Evolutionary conservation across 2,329 filamentous ascomycete species (phyloP), one percentile per base, ranked within the genome.

Genomic region (Penicillium sp.): DNA sequence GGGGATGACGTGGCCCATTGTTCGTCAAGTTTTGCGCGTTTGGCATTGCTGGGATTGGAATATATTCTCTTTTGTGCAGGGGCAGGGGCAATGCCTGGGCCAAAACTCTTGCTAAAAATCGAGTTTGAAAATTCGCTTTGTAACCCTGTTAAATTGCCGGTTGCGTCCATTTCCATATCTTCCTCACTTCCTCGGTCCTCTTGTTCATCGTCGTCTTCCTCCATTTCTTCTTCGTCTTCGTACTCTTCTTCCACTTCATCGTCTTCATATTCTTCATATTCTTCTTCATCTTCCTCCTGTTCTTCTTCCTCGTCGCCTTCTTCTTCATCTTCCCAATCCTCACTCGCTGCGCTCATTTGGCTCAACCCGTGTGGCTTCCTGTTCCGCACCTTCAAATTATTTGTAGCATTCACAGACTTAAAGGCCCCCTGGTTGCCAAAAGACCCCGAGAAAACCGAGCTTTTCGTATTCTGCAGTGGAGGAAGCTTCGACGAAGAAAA

Each of bases 1-100:
- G 69, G 69, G 1, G 70, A 69, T 45, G 68, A 67, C 16, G 64
- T 64, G 1, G 65, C 66, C 73, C 73, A 74, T 47, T 61, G 62
- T 54, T 76, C 73, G 47, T 75, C 69, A 8, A 76, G 67, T 55
- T 72, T 75, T 16, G 75, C 72, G 28, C 74, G 71, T 57, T 75
- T 75, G 3, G 72, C 70, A 57, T 72, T 74, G 51, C 57, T 65
- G 3, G 75, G 73, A 49, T 77, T 77, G 20, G 75, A 71, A 59
- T 76, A 75, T 45, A 74, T 74, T 23, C 68, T 61, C 52, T 74
- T 71, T 54, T 68, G 70, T 24, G 40, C 45, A 12, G 52, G 40
- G 7, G 20, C 33, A 43, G 35, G 23, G 11, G 55, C 49, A 23
- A 43, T 5, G 3, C 18, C 48, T 46, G 45, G 38, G 26, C 50